These are phyloP conservation scores for Willaertia magna DNA, from an alignment of 208 protist species.

Conservation along the genomic window DNA sequence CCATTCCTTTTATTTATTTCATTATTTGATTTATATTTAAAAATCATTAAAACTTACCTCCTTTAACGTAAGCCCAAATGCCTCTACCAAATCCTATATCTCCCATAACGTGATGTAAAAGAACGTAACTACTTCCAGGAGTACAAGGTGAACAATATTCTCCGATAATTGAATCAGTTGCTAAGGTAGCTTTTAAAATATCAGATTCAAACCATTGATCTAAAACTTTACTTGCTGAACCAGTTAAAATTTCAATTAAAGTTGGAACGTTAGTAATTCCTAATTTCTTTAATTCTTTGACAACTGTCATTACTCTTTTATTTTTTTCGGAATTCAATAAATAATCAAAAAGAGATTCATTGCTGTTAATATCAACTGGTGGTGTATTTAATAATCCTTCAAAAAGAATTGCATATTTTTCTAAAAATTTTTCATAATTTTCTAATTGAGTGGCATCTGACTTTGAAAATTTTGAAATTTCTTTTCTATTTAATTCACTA, in stretches of 20 bases:
- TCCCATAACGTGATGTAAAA: slow-evolving; percentile 46
- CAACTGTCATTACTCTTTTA: background rate
- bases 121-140: slow-evolving; percentile 36
- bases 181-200: slow-evolving; percentile 33
- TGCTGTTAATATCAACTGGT: background rate
- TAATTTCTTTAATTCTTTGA: background rate
- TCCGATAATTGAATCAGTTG: slow-evolving; percentile 44
- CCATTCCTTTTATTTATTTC: too few species aligned
- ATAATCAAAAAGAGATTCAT: background rate
- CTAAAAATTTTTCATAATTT: slow-evolving; percentile 28
- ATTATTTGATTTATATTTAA: too few species aligned
- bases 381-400: slow-evolving; percentile 1
- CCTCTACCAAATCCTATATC: slow-evolving; percentile 8
- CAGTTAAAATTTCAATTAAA: background rate
- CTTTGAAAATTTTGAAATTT: slow-evolving; percentile 31
- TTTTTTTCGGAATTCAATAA: background rate
- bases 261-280: background rate
- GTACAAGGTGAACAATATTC: slow-evolving; percentile 25
- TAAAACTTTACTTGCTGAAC: slow-evolving; percentile 19
- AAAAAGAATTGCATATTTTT: background rate
- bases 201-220: slow-evolving; percentile 35
- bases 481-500: slow-evolving; percentile 5
- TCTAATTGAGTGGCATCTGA: slow-evolving; percentile 31
- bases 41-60: too few species aligned
- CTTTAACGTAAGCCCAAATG: slow-evolving; percentile 30